Evolutionary conservation across 2,329 filamentous ascomycete species (phyloP).

Genomic region (Nemania sp.): DNA sequence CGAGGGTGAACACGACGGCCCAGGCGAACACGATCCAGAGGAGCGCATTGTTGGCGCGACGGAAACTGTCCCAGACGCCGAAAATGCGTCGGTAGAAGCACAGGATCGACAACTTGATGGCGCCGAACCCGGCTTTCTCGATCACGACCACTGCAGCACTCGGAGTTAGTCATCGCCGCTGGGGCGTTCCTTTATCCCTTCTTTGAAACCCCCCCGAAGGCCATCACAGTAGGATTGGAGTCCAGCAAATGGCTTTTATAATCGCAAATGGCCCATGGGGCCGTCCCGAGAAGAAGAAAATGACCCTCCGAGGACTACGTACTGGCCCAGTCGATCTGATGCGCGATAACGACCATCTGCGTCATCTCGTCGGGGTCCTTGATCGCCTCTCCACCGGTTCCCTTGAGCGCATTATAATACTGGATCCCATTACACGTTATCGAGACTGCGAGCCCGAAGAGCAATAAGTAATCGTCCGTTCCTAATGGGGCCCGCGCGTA

Average conservation of each 20-base stretch:
- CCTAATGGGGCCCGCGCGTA: constrained; percentile 18
- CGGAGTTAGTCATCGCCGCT: background rate
- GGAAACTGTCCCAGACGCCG: constrained; percentile 26
- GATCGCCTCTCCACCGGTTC: constrained; percentile 26
- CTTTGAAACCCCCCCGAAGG: no score
- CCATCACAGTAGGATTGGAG: no score
- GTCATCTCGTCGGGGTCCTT: constrained; percentile 14
- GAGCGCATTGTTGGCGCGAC: constrained; percentile 19
- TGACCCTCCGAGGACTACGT: background rate
- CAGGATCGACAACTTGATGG: constrained; percentile 34
- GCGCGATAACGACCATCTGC: constrained; percentile 19
- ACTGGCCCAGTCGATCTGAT: constrained; percentile 27
- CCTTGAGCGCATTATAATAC: constrained; percentile 24
- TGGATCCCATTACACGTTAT: constrained; percentile 25
- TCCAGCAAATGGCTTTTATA: background rate
- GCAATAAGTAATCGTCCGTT: constrained; percentile 18
- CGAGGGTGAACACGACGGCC: constrained; percentile 19
- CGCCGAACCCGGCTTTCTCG: constrained; percentile 43
- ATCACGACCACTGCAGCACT: constrained; percentile 20
- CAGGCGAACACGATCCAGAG: constrained; percentile 23
- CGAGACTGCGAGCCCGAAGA: constrained; percentile 19
- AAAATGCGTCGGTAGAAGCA: constrained; percentile 29
- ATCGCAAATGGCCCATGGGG: no score
- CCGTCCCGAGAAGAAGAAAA: background rate
- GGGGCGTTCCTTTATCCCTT: background rate